These are phyloP conservation scores for Kazachstania sp. DNA, from an alignment of 1,139 yeast genomes.

Conservation along the genomic window DNA sequence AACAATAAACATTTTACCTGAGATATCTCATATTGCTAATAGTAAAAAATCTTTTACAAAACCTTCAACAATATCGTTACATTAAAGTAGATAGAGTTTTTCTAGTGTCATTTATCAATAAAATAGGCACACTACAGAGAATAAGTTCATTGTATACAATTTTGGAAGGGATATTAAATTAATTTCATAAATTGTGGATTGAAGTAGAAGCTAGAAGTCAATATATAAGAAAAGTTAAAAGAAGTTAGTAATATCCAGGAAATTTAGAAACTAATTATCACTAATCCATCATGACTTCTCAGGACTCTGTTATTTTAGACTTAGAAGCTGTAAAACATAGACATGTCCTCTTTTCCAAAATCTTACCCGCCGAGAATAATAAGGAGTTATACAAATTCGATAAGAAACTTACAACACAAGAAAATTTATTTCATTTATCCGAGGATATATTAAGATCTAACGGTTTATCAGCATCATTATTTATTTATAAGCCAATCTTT, in stretches of 20 bases:
- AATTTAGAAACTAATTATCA: not conserved
- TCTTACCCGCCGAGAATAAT: conserved; percentile 16
- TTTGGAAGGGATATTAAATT: too few relatives aligned
- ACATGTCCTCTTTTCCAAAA: conserved; percentile 18
- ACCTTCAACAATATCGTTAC: too few relatives aligned
- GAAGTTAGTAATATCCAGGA: too few relatives aligned
- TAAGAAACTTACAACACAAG: conserved; percentile 9
- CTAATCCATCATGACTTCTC: conserved; percentile 9
- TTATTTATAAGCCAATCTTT: conserved; percentile 47
- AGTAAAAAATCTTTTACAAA: too few relatives aligned
- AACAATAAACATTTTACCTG: not conserved
- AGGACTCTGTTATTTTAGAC: conserved; percentile 23
- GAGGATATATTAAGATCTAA: conserved; percentile 23
- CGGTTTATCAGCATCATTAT: conserved; percentile 33
- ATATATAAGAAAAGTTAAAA: too few relatives aligned
- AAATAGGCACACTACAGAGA: too few relatives aligned
- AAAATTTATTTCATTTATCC: conserved; percentile 29
- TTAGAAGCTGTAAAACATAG: conserved; percentile 21
- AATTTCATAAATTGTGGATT: too few relatives aligned
- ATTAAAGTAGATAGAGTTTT: too few relatives aligned
- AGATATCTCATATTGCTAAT: not conserved
- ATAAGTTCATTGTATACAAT: too few relatives aligned
- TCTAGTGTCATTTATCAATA: too few relatives aligned
- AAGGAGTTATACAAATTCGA: conserved; percentile 15
- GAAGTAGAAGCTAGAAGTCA: too few relatives aligned